A percentile compares a stretch with the other conserved stretches of the same genome.
These are phyloP conservation scores for Panicum miliaceum DNA, from an alignment of 176 grass and related monocot species.

Conservation along the genomic window DNA sequence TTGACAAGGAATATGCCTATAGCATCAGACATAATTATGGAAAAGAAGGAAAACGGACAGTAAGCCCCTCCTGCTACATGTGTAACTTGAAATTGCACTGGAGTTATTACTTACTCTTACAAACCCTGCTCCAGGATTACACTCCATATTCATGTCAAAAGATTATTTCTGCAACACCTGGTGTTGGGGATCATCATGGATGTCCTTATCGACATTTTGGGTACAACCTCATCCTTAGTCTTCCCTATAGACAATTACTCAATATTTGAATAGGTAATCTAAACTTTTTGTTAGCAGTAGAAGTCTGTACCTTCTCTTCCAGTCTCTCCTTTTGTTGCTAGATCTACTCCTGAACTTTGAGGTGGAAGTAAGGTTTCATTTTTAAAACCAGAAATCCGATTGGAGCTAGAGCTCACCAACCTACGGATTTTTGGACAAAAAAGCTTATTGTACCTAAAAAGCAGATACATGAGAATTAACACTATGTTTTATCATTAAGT, in stretches of 20 bases:
- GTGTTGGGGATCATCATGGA: conserved; percentile 94
- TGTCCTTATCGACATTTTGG: conserved; percentile 97
- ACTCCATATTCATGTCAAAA: conserved; percentile 96
- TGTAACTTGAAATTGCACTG: not conserved
- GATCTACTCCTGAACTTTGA: conserved; percentile 26
- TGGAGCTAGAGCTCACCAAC: not conserved
- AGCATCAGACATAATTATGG: conserved; percentile 87
- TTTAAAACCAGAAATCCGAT: conserved; percentile 11
- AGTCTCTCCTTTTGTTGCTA: not conserved
- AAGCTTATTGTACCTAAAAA: not conserved
- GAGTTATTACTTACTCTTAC: conserved; percentile 35
- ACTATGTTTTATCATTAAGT: conserved; percentile 19
- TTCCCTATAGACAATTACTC: not conserved
- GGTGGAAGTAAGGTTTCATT: not conserved
- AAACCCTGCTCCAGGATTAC: conserved; percentile 80
- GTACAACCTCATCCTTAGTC: conserved; percentile 45
- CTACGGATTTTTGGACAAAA: not conserved
- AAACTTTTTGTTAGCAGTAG: conserved; percentile 16
- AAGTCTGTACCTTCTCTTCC: not conserved
- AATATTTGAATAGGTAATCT: conserved; percentile 8
- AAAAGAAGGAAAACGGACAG: conserved; percentile 97
- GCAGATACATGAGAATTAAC: not conserved
- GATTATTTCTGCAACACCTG: conserved; percentile 88
- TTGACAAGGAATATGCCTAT: conserved; percentile 98
- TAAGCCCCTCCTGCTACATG: conserved; percentile 43